Base-by-base conservation (phyloP, 345 rosid genomes). In the Melaleuca alternifolia region DNA sequence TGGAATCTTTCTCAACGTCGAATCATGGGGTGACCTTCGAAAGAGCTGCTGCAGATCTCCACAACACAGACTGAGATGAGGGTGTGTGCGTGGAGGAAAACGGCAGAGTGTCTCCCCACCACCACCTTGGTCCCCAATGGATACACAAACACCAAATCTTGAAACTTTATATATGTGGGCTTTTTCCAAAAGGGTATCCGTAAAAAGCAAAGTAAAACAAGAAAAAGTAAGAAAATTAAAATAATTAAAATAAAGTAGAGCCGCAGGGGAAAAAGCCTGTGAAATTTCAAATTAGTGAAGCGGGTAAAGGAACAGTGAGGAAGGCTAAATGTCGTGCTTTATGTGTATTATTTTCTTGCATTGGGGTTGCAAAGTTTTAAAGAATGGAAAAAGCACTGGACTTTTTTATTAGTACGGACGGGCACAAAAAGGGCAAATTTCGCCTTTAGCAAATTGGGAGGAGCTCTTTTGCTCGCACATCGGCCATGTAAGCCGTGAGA, bases 291-390 rank as follows among this genome's bases (percentile, higher is more conserved):
- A 71, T 71, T 71, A 5, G 24, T 18, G 81, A 71, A 37, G 81
- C 48, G 81, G 81, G 81, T 41, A 37, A 71, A 71, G 81, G 81
- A 71, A 71, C 2, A 71, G 79, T 16, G 79, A 71, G 1, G 48
- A 0, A 46, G 79, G 81, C 11, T 57, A 10, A 41, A 41, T 41
- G 77, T 16, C 2, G 0, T 4, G 46, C 77, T 0, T 0, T 33
- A 16, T 65, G 30, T 8, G 7, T 41, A 41, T 41, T 41, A 2
- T 41, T 26, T 62, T 28, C 3, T 62, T 28, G 12, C 75, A 9
- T 28, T 37, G 41, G 16, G 11, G 44, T 48, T 18, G 81, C 48
- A 71, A 71, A 71, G 48, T 71, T 71, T 71, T 21, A 20, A 71
- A 71, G 41, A 71, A 37, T 18, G 79, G 79, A 37, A 5, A 71